These are phyloP conservation scores for Candida gorgasii DNA, from an alignment of 805 yeast genomes.

Conservation along the genomic window DNA sequence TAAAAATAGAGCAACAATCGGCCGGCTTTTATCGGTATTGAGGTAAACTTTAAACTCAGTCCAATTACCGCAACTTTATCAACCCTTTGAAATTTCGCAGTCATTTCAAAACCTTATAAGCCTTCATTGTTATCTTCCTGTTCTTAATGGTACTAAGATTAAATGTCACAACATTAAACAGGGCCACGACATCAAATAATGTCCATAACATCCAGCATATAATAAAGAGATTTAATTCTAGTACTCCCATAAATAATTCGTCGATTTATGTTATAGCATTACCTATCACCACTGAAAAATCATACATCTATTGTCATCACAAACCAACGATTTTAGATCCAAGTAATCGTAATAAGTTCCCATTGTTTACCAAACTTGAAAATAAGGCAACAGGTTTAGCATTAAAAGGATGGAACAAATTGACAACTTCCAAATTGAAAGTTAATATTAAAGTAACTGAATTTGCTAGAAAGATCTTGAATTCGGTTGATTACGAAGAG, in stretches of 20 bases:
- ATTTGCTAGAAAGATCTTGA: slow-evolving; percentile 52
- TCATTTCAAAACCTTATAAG: not conserved
- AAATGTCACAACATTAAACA: not conserved
- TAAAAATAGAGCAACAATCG: too few species aligned
- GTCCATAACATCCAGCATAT: not conserved
- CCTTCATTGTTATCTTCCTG: too few species aligned
- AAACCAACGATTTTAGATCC: slow-evolving; percentile 28
- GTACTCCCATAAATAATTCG: slow-evolving; percentile 22
- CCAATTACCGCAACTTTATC: too few species aligned
- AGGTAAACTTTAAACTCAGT: too few species aligned
- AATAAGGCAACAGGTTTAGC: slow-evolving; percentile 51
- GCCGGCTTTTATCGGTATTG: too few species aligned
- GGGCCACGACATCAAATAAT: too few species aligned
- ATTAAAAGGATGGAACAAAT: slow-evolving; percentile 58
- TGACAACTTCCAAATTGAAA: slow-evolving; percentile 53
- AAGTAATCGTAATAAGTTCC: slow-evolving; percentile 28
- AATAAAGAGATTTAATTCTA: not conserved
- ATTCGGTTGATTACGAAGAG: slow-evolving; percentile 78
- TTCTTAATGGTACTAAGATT: not conserved
- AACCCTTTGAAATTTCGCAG: not conserved
- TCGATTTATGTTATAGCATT: slow-evolving; percentile 66
- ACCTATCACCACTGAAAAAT: slow-evolving; percentile 64
- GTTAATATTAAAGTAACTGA: slow-evolving; percentile 62
- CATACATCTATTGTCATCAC: slow-evolving; percentile 72
- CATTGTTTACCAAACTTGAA: slow-evolving; percentile 44